Evolutionary conservation across 2,329 filamentous ascomycete genomes (phyloP).

Genomic region (Xylariaceae sp.): DNA sequence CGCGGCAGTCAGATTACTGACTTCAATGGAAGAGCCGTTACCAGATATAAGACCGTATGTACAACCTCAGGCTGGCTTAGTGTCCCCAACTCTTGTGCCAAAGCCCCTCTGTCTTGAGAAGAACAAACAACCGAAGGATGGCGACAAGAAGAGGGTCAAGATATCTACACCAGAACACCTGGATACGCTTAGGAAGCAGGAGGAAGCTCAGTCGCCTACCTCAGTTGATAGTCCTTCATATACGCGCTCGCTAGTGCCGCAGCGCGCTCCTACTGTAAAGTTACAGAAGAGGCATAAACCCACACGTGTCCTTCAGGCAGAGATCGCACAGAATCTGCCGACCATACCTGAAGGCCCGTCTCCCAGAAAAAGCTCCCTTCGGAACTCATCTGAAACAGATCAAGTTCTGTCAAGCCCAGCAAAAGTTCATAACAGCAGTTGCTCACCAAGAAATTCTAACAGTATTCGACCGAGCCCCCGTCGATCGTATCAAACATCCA

Average conservation of each 20-base stretch:
- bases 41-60: constrained; percentile 62
- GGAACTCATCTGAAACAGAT: constrained; percentile 38
- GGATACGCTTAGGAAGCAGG: constrained; percentile 46
- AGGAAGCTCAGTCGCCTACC: constrained; percentile 38
- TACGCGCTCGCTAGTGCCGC: constrained; percentile 34
- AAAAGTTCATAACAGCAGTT: constrained; percentile 33
- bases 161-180: constrained; percentile 38
- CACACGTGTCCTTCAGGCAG: constrained; percentile 38
- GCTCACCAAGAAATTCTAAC: constrained; percentile 50
- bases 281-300: constrained; percentile 52
- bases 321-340: constrained; percentile 51
- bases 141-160: constrained; percentile 34
- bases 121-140: constrained; percentile 19
- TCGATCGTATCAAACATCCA: constrained; percentile 59
- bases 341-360: constrained; percentile 59
- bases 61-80: constrained; percentile 36
- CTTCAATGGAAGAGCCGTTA: constrained; percentile 63
- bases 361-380: constrained; percentile 47
- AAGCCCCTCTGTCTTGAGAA: constrained; percentile 35
- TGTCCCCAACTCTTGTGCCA: constrained; percentile 33
- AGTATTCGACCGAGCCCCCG: constrained; percentile 52
- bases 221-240: constrained; percentile 26
- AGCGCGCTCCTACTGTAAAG: constrained; percentile 53
- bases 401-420: constrained; percentile 19
- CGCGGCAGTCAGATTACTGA: constrained; percentile 65